These are phyloP conservation scores for Aurantiochytrium sp. DNA, from an alignment of 108 stramenopile genomes.

Conservation along the genomic window DNA sequence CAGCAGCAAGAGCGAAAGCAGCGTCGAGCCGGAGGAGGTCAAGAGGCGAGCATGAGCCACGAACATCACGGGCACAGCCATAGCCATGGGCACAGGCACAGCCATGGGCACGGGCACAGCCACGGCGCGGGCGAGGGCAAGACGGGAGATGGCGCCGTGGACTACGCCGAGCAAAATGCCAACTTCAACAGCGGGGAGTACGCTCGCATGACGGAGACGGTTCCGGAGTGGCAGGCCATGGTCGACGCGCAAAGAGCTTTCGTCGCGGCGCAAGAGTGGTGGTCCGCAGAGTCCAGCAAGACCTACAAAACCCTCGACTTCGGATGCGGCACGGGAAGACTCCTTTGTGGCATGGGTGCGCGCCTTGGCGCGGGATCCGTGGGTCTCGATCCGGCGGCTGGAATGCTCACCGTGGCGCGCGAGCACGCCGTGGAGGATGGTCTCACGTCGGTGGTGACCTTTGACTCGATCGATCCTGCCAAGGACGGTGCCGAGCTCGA, in stretches of 20 bases:
- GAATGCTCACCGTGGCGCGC: neutral
- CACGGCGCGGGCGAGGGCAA: neutral
- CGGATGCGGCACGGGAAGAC: neutral
- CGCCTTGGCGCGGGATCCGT: neutral
- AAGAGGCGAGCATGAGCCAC: no score
- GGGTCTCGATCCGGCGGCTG: neutral
- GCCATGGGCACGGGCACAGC: neutral
- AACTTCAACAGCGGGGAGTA: neutral
- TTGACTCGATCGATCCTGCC: neutral
- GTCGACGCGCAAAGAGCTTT: neutral
- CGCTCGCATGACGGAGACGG: neutral
- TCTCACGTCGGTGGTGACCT: neutral
- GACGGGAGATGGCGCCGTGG: neutral
- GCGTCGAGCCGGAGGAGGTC: no score
- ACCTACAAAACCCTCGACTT: neutral
- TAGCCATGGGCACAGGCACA: neutral
- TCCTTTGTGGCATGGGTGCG: neutral
- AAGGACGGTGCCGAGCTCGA: neutral
- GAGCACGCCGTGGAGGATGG: neutral
- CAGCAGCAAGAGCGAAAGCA: no score
- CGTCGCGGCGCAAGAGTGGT: neutral
- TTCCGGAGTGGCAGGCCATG: neutral
- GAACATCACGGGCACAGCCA: neutral
- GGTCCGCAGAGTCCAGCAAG: neutral
- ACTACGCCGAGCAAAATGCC: neutral